These are phyloP conservation scores for Eucalyptus pauciflora DNA, from an alignment of 345 rosid genomes.

Conservation along the genomic window DNA sequence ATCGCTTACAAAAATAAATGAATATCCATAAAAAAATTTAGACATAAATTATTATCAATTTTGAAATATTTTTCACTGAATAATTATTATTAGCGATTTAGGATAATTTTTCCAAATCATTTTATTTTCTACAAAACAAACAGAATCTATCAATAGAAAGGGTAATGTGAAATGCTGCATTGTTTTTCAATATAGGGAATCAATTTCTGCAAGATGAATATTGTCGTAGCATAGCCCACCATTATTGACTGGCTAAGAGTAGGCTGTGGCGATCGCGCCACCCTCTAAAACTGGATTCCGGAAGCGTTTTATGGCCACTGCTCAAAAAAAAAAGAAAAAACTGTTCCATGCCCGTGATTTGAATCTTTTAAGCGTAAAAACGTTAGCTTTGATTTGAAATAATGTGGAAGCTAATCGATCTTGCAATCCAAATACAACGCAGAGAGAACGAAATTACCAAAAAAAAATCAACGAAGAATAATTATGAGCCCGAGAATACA, in stretches of 20 bases:
- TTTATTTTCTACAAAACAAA: too few relatives aligned
- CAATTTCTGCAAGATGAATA: background rate
- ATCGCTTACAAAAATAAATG: too few relatives aligned
- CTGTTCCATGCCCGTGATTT: background rate
- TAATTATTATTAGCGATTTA: too few relatives aligned
- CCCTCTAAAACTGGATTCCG: background rate
- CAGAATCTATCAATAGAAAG: too few relatives aligned
- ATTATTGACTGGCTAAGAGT: background rate
- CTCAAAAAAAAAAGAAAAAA: background rate
- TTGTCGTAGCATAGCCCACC: background rate
- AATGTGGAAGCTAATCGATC: background rate
- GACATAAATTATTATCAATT: too few relatives aligned
- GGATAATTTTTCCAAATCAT: too few relatives aligned
- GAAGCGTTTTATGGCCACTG: background rate
- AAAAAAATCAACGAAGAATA: background rate
- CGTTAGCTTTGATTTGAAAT: background rate
- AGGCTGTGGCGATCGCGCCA: background rate
- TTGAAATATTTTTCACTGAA: too few relatives aligned
- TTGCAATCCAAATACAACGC: background rate
- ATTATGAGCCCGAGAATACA: background rate
- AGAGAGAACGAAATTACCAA: too few relatives aligned
- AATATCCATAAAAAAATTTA: too few relatives aligned
- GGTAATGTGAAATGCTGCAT: background rate
- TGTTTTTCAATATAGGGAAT: background rate
- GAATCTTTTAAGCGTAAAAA: background rate